Base-by-base conservation (phyloP, 176 grass and related monocot species). In the Cymbopogon citratus region DNA sequence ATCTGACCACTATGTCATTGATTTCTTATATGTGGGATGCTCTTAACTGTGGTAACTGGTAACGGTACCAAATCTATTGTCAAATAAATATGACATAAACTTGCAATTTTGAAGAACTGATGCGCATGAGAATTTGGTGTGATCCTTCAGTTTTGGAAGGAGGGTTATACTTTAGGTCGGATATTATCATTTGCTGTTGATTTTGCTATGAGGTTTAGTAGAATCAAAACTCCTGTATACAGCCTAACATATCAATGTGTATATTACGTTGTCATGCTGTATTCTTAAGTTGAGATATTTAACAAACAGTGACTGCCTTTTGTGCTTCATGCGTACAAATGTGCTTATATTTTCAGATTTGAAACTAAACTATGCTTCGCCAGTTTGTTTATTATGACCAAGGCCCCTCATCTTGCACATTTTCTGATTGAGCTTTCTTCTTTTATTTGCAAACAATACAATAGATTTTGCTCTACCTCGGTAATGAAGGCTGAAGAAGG, bases 391-490 rank as follows among this genome's bases (percentile, higher is more conserved):
- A 40, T 57, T 56, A 39, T 18, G 1, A 36, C 44, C 62, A 52
- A 23, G 12, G 3, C 14, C 5, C 69, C 19, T 36, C 39, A 16
- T 16, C 26, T 35, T 34, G 16, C 5, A 29, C 29, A 2, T 63
- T 82, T 63, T 84, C 82, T 89, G 43, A 89, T 71, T 3, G 10
- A 59, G 35, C 31, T 71, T 44, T 59, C 45, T 70, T 76, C 9
- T 85, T 63, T 61, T 81, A 29, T 69, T 70, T 71, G 12, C 4
- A 81, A 77, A 85, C 41, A 56, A 45, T 79, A 8, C 21, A 77
- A 54, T 87, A 90, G 88, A 90, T 59, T 90, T 87, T 68, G 84
- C 84, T 44, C 88, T 90, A 44, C 88, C 88, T 28, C 84, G 88
- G 88, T 83, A 56, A 87, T 9, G 63, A 87, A 86, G 84, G 36